These are phyloP conservation scores for Sugiyamaella grinbergsii DNA, from an alignment of 1,139 yeast species.

Conservation along the genomic window DNA sequence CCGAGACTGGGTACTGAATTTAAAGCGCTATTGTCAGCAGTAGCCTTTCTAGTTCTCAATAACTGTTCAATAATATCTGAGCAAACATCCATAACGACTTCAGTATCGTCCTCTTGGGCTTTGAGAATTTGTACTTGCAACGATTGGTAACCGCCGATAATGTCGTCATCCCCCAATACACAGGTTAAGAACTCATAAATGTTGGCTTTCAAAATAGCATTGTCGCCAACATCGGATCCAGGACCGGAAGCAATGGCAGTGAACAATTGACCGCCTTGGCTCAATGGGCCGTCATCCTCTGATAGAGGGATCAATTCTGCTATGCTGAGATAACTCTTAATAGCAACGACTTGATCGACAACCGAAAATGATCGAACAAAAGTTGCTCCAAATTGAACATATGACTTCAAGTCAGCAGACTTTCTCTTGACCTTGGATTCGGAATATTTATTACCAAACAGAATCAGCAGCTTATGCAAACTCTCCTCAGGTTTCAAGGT, in stretches of 20 bases:
- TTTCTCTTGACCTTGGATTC: constrained; percentile 57
- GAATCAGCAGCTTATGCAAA: constrained; percentile 69
- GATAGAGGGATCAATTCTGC: constrained; percentile 17
- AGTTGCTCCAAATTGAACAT: constrained; percentile 70
- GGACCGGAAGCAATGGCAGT: constrained; percentile 4
- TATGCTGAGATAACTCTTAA: constrained; percentile 53
- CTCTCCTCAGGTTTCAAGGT: constrained; percentile 72
- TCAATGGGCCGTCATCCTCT: neutral
- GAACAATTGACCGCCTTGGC: constrained; percentile 12
- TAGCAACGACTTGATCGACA: constrained; percentile 65
- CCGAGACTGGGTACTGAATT: constrained; percentile 10
- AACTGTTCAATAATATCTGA: constrained; percentile 29
- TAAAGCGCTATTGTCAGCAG: constrained; percentile 1
- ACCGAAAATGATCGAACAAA: constrained; percentile 70
- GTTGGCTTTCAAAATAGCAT: constrained; percentile 48
- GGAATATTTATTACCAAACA: constrained; percentile 78
- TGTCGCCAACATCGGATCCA: neutral
- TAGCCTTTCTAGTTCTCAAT: constrained; percentile 22
- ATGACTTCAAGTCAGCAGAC: constrained; percentile 61
- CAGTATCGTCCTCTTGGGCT: constrained; percentile 22
- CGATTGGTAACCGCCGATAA: constrained; percentile 38
- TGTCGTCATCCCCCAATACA: constrained; percentile 34
- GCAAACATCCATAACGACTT: constrained; percentile 25
- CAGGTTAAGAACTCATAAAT: constrained; percentile 50
- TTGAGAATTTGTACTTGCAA: constrained; percentile 35